Percentiles rank a stretch among this genome's conserved stretches.
phyloP scores from a whole-genome alignment of 768 basidiomycete genomes.

The Panaeolus cyanescens region DNA sequence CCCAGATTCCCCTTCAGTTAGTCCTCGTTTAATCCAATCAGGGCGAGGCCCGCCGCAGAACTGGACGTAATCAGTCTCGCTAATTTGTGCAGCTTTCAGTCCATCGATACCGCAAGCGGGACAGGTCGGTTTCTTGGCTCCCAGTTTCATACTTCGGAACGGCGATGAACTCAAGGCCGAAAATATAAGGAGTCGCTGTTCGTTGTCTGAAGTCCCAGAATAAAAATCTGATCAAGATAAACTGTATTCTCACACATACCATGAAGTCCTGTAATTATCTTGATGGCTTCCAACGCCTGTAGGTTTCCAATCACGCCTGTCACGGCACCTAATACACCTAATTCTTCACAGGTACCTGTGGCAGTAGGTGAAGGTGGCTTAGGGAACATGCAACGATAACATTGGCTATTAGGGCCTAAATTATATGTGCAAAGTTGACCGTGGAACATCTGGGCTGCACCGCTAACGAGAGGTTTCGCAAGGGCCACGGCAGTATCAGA shows the following conservation, averaged over 20 bases:
- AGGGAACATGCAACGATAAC: constrained; percentile 94
- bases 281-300: constrained; percentile 89
- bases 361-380: constrained; percentile 65
- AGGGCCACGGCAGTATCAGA: constrained; percentile 82
- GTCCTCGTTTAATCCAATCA: constrained; percentile 64
- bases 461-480: constrained; percentile 84
- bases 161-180: constrained; percentile 69
- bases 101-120: constrained; percentile 61
- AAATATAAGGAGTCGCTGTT: constrained; percentile 71
- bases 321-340: constrained; percentile 86
- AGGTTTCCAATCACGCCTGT: constrained; percentile 88
- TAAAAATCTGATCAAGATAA: not conserved
- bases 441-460: constrained; percentile 87
- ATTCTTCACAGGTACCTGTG: constrained; percentile 82
- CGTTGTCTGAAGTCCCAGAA: constrained; percentile 44
- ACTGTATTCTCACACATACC: constrained; percentile 40
- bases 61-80: constrained; percentile 68
- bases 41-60: constrained; percentile 80
- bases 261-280: constrained; percentile 68
- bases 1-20: constrained; percentile 38
- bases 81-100: constrained; percentile 13
- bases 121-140: constrained; percentile 70
- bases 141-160: constrained; percentile 84
- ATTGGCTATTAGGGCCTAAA: constrained; percentile 70
- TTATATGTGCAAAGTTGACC: constrained; percentile 84